Evolutionary conservation across 768 basidiomycete species (phyloP).

Genomic region (Rhizopogon vinicolor): DNA sequence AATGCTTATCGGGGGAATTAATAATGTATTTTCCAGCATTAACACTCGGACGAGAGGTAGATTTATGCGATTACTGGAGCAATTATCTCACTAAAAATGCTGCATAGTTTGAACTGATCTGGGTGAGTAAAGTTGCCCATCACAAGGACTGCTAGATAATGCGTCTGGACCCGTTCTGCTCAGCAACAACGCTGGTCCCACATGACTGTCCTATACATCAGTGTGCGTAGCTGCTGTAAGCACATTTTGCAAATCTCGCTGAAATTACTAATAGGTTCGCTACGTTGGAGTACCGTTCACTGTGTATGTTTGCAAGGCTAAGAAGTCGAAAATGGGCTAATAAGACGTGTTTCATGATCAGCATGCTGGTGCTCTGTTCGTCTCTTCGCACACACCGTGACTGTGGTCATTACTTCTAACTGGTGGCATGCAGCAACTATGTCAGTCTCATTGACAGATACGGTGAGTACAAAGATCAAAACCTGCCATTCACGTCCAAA

Average conservation of each 20-base stretch:
- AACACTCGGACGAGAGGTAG: not conserved
- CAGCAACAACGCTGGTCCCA: not conserved
- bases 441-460: not conserved
- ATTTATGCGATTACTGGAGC: not conserved
- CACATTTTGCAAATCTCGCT: not conserved
- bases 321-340: not conserved
- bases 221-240: not conserved
- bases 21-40: not conserved
- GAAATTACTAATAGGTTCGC: not conserved
- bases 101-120: not conserved
- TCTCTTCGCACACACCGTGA: not conserved
- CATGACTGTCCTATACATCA: not conserved
- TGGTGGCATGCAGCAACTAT: not conserved
- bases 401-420: not conserved
- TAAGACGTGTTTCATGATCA: not conserved
- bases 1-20: not conserved
- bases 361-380: not conserved
- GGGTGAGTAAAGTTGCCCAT: not conserved
- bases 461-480: not conserved
- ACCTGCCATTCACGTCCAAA: not conserved
- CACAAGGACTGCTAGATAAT: not conserved
- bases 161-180: not conserved
- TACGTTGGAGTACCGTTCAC: not conserved
- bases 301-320: not conserved
- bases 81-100: not conserved